Conservation (phyloP, 495 filamentous ascomycete species). For the Penicillium flavigenum region DNA sequence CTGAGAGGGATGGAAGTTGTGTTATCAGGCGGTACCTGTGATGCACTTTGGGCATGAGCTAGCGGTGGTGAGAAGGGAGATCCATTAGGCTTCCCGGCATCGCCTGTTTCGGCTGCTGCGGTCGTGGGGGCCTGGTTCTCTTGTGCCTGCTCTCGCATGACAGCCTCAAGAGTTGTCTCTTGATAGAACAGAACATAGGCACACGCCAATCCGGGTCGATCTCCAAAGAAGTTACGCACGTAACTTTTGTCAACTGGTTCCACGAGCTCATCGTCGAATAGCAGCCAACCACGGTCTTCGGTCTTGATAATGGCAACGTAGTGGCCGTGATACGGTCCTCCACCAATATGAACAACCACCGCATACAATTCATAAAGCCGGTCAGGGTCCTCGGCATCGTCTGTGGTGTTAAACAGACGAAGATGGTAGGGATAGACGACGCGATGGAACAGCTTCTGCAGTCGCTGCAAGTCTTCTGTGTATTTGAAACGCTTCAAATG, state of each 20-base stretch:
- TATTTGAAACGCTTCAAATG: slow-evolving; percentile 98
- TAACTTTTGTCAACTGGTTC: slow-evolving; percentile 96
- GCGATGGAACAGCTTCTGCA: slow-evolving; percentile 95
- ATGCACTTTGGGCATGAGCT: slow-evolving; percentile 44
- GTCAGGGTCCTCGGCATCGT: slow-evolving; percentile 94
- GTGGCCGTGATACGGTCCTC: slow-evolving; percentile 96
- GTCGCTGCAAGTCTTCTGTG: slow-evolving; percentile 85
- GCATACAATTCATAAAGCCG: slow-evolving; percentile 95
- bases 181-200: slow-evolving; percentile 98
- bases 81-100: slow-evolving; percentile 51
- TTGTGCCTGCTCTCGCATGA: slow-evolving; percentile 76
- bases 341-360: slow-evolving; percentile 97
- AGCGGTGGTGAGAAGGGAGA: slow-evolving; percentile 29
- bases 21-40: slow-evolving; percentile 44
- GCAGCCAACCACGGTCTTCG: slow-evolving; percentile 88
- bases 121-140: slow-evolving; percentile 63
- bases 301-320: slow-evolving; percentile 99
- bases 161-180: slow-evolving; percentile 88
- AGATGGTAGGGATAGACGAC: slow-evolving; percentile 97
- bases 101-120: slow-evolving; percentile 51
- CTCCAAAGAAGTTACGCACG: slow-evolving; percentile 97
- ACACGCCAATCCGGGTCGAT: slow-evolving; percentile 84
- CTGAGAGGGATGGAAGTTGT: slow-evolving; percentile 54
- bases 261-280: slow-evolving; percentile 98
- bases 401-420: slow-evolving; percentile 95